Percentiles rank a stretch among this genome's conserved stretches.
phyloP scores from a whole-genome alignment of 75 land plant species.

The Selaginella tamariscina region DNA sequence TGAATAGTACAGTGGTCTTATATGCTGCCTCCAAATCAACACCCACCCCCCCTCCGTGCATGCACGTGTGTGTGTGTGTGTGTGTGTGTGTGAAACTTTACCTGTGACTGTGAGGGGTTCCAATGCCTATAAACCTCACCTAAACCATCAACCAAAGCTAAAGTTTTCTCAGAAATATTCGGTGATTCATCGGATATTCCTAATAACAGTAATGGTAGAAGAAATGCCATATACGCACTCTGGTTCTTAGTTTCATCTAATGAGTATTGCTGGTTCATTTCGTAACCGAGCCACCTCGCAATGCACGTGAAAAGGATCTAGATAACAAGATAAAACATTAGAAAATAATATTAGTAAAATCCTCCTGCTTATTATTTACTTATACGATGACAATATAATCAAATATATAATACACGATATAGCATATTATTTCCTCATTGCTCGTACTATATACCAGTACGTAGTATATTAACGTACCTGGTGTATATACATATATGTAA shows the following conservation, averaged over 20 bases:
- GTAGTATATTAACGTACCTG: too few relatives aligned
- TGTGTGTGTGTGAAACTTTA: too few relatives aligned
- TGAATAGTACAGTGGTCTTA: too few relatives aligned
- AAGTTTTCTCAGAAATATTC: conserved; percentile 16
- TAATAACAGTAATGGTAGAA: conserved; percentile 26
- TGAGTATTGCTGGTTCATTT: background rate
- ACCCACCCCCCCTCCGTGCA: too few relatives aligned
- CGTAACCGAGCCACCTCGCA: conserved; percentile 26
- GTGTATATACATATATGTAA: too few relatives aligned
- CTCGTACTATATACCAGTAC: too few relatives aligned
- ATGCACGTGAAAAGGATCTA: conserved; percentile 15
- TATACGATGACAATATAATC: too few relatives aligned
- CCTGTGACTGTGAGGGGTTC: background rate
- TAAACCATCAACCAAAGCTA: conserved; percentile 17
- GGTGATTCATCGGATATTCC: conserved; percentile 27
- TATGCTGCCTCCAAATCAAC: too few relatives aligned
- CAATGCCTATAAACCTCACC: conserved; percentile 20
- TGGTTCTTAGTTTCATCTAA: conserved; percentile 10
- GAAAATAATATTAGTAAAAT: background rate
- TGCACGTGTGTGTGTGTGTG: too few relatives aligned
- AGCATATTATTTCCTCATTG: too few relatives aligned
- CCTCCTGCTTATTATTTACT: too few relatives aligned
- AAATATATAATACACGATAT: too few relatives aligned
- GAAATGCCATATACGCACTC: conserved; percentile 15
- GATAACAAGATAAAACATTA: background rate